Evolutionary conservation across 441 rosid genomes (phyloP).

Genomic region (Adansonia gregorii): DNA sequence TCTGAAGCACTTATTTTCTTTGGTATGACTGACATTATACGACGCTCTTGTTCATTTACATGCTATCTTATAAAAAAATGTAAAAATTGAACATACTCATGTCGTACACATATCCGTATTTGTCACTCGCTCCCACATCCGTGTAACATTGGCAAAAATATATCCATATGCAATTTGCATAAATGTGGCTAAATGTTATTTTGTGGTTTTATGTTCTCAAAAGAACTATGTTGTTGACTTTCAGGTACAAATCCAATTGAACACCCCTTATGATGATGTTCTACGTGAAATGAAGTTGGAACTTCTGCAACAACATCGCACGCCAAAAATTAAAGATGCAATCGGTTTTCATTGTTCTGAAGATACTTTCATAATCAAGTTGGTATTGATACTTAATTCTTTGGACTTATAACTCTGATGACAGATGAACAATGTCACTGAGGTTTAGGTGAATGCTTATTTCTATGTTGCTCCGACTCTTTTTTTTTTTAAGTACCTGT

Average conservation of each 20-base stretch:
- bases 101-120: too few species aligned
- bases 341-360: slow-evolving; percentile 44
- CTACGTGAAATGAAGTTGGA: slow-evolving; percentile 57
- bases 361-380: slow-evolving; percentile 71
- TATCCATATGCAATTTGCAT: background rate
- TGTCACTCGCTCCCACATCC: too few species aligned
- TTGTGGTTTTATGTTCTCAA: background rate
- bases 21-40: background rate
- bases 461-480: background rate
- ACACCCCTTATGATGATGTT: slow-evolving; percentile 51
- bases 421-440: background rate
- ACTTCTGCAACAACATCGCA: slow-evolving; percentile 53
- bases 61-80: background rate
- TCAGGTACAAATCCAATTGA: slow-evolving; percentile 65
- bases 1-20: slow-evolving; percentile 14
- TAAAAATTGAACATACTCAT: too few species aligned
- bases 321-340: slow-evolving; percentile 44
- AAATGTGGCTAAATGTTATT: background rate
- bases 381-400: slow-evolving; percentile 40
- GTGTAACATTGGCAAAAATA: background rate
- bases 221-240: slow-evolving; percentile 28
- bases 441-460: background rate
- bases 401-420: background rate
- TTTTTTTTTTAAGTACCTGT: background rate
- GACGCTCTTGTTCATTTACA: background rate